These are phyloP conservation scores for Ustilago sp. DNA, from an alignment of 1,284 basidiomycete species.

Conservation along the genomic window DNA sequence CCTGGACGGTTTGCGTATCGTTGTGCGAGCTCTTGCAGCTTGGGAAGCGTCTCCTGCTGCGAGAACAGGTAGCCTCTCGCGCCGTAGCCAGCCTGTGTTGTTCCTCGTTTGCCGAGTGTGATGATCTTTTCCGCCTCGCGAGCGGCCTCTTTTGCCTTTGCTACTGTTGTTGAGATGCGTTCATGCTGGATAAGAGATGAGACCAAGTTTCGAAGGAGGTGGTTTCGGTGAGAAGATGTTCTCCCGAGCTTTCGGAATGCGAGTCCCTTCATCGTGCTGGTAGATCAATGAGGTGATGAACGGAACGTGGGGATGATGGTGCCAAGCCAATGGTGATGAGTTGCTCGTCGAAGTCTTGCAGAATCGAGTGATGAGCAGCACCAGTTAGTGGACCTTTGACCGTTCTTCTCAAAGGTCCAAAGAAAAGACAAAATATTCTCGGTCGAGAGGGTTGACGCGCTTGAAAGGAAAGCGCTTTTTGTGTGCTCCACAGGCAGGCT, in stretches of 20 bases:
- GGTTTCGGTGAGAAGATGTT: slow-evolving; percentile 54
- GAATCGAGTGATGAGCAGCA: no score
- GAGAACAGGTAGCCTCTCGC: slow-evolving; percentile 60
- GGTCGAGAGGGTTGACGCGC: slow-evolving; percentile 35
- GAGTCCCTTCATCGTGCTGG: slow-evolving; percentile 63
- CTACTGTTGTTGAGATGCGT: slow-evolving; percentile 93
- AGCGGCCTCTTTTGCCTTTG: slow-evolving; percentile 93
- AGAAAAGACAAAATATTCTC: slow-evolving; percentile 20
- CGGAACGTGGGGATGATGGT: background rate
- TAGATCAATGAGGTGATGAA: background rate
- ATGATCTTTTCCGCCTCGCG: slow-evolving; percentile 90
- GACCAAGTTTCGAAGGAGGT: slow-evolving; percentile 78
- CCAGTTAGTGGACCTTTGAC: background rate
- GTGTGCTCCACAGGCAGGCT: background rate
- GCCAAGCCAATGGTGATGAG: background rate
- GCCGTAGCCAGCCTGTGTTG: slow-evolving; percentile 48
- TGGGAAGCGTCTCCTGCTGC: slow-evolving; percentile 75
- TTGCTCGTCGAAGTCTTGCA: background rate
- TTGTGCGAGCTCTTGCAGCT: slow-evolving; percentile 82
- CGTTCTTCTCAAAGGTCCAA: slow-evolving; percentile 22
- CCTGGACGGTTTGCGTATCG: slow-evolving; percentile 87
- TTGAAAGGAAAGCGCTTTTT: slow-evolving; percentile 18
- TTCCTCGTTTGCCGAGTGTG: slow-evolving; percentile 64
- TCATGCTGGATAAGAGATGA: slow-evolving; percentile 95
- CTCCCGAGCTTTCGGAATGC: slow-evolving; percentile 67